Evolutionary conservation across 306 rosid genomes (phyloP).

Genomic region (Citrullus amarus): DNA sequence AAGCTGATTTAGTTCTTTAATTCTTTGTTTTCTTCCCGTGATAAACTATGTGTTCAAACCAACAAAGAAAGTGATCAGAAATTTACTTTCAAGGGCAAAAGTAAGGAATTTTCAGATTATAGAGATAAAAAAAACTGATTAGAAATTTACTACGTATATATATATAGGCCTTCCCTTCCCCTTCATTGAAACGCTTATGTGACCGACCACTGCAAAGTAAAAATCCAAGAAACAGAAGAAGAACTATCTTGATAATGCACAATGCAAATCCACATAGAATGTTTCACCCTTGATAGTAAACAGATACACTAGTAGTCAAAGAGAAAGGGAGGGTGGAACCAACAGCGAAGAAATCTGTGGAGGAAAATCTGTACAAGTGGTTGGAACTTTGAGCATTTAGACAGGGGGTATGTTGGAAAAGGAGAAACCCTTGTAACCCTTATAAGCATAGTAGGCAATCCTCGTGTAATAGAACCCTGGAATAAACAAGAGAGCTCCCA

Average conservation of each 20-base stretch:
- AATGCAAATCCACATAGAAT: not conserved
- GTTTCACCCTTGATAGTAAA: not conserved
- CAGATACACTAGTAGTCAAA: not conserved
- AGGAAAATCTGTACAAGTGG: conserved; percentile 24
- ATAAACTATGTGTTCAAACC: not conserved
- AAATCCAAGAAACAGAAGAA: not conserved
- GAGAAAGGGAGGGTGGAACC: not conserved
- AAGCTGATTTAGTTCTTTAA: not conserved
- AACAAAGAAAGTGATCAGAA: not conserved
- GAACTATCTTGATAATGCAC: not conserved
- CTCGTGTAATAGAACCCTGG: conserved; percentile 95
- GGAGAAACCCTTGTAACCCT: conserved; percentile 93
- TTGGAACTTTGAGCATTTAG: conserved; percentile 14
- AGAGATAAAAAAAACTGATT: not conserved
- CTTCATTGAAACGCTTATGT: not conserved
- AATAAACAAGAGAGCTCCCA: conserved; percentile 75
- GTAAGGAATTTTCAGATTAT: not conserved
- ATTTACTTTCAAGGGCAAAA: not conserved
- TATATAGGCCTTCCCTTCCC: not conserved
- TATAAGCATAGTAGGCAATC: conserved; percentile 96
- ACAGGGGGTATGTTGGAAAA: conserved; percentile 95
- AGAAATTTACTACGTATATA: not conserved
- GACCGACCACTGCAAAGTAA: not conserved
- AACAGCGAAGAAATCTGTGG: not conserved
- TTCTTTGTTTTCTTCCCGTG: not conserved